These are phyloP conservation scores for Rhynchospora tenuis DNA, from an alignment of 176 grass and related monocot genomes.

Conservation along the genomic window DNA sequence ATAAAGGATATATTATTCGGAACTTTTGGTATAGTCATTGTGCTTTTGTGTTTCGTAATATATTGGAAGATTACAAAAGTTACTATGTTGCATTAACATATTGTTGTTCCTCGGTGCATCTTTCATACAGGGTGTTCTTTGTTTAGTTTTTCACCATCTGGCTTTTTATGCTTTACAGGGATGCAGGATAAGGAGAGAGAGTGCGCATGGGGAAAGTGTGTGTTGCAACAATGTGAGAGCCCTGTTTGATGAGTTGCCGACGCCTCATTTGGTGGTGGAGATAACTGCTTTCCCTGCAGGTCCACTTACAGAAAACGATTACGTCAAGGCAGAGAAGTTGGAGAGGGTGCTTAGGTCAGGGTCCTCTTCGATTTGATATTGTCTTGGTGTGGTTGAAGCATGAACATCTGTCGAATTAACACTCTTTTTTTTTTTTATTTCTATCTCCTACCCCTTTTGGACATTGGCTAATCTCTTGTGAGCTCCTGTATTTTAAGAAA, in stretches of 20 bases:
- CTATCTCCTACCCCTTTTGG: not conserved
- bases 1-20: not conserved
- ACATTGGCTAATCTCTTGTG: not conserved
- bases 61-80: not conserved
- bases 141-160: not conserved
- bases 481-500: not conserved
- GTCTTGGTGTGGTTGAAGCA: not conserved
- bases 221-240: slow-evolving; percentile 96
- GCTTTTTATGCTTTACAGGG: slow-evolving; percentile 45
- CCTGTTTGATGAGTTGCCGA: slow-evolving; percentile 91
- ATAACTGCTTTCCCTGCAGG: slow-evolving; percentile 90
- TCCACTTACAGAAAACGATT: slow-evolving; percentile 75
- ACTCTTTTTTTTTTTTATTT: not conserved
- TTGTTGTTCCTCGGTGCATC: slow-evolving; percentile 3
- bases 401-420: slow-evolving; percentile 4
- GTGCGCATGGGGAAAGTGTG: slow-evolving; percentile 88
- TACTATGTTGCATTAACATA: not conserved
- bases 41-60: not conserved
- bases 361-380: slow-evolving; percentile 64
- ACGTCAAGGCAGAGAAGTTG: slow-evolving; percentile 84
- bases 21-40: not conserved
- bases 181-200: slow-evolving; percentile 96
- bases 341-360: slow-evolving; percentile 75
- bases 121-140: slow-evolving; percentile 4
- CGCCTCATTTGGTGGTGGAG: slow-evolving; percentile 76